These are phyloP conservation scores for Endoconidiophora laricicola DNA, from an alignment of 2,329 filamentous ascomycete genomes.

Conservation along the genomic window DNA sequence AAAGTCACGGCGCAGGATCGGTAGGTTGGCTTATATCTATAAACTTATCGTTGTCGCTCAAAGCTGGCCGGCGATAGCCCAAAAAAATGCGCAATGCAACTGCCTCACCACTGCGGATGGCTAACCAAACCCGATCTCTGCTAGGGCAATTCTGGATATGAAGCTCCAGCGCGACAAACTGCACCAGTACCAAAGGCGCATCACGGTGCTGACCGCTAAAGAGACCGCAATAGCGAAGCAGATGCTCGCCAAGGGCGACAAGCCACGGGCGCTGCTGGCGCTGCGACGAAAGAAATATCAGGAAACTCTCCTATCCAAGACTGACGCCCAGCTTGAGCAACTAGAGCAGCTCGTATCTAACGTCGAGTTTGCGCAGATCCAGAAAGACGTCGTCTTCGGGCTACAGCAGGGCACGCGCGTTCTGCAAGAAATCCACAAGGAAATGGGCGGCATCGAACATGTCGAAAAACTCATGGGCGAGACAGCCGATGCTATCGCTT, in stretches of 20 bases:
- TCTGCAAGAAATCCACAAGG: slow-evolving; percentile 74
- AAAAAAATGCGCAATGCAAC: background rate
- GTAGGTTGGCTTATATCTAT: slow-evolving; percentile 30
- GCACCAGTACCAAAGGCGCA: slow-evolving; percentile 86
- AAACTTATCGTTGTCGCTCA: background rate
- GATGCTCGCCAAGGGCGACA: slow-evolving; percentile 68
- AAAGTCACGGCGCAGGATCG: slow-evolving; percentile 64
- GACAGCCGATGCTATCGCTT: slow-evolving; percentile 74
- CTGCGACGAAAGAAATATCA: slow-evolving; percentile 95
- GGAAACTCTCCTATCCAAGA: slow-evolving; percentile 72
- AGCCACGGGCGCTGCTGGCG: slow-evolving; percentile 66
- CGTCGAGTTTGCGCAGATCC: slow-evolving; percentile 90
- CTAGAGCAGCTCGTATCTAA: slow-evolving; percentile 74
- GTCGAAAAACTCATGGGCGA: slow-evolving; percentile 94
- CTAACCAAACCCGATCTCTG: background rate
- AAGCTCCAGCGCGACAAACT: slow-evolving; percentile 96
- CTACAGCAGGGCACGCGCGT: slow-evolving; percentile 83
- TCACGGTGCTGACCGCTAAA: slow-evolving; percentile 67
- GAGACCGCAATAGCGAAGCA: slow-evolving; percentile 75
- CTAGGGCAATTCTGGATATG: slow-evolving; percentile 87
- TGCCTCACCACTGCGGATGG: background rate
- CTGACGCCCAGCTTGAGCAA: slow-evolving; percentile 84
- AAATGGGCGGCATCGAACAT: slow-evolving; percentile 89
- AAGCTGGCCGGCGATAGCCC: background rate
- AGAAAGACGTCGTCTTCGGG: slow-evolving; percentile 90